phyloP scores from a whole-genome alignment of 176 grass and related monocot species.

The Musa troglodytarum region DNA sequence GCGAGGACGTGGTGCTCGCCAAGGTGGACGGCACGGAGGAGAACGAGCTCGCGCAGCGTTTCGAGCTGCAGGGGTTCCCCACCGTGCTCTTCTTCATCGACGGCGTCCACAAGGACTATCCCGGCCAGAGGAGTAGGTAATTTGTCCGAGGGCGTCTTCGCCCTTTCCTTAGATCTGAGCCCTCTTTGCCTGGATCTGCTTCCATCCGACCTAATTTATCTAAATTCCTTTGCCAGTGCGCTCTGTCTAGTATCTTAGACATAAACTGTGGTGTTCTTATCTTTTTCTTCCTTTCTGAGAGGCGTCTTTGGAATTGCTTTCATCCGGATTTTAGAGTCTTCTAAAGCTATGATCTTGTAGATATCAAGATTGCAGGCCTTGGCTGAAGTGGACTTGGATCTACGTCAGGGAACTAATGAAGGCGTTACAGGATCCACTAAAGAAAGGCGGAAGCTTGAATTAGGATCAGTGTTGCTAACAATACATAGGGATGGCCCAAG shows the following conservation, averaged over 20 bases:
- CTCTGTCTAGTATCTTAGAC: background rate
- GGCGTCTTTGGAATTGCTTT: background rate
- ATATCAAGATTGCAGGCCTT: background rate
- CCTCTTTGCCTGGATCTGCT: background rate
- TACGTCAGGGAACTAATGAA: too few species aligned
- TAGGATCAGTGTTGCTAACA: too few species aligned
- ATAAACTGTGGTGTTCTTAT: background rate
- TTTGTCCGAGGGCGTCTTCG: background rate
- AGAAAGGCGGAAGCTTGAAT: too few species aligned
- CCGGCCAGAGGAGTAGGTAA: slow-evolving; percentile 50
- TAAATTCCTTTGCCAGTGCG: background rate
- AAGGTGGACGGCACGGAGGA: slow-evolving; percentile 92
- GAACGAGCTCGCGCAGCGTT: slow-evolving; percentile 58
- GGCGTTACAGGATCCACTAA: too few species aligned
- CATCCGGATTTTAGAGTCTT: background rate
- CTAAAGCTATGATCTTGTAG: background rate
- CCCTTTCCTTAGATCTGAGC: slow-evolving; percentile 3
- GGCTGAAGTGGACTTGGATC: too few species aligned
- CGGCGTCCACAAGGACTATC: slow-evolving; percentile 59
- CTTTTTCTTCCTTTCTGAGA: background rate
- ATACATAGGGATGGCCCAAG: too few species aligned
- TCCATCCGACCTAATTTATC: background rate
- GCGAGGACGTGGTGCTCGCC: slow-evolving; percentile 48
- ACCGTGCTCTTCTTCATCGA: slow-evolving; percentile 82
- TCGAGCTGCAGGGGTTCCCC: slow-evolving; percentile 83